phyloP scores from a whole-genome alignment of 1,284 basidiomycete genomes.

The Microbotryum silenes-acaulis region DNA sequence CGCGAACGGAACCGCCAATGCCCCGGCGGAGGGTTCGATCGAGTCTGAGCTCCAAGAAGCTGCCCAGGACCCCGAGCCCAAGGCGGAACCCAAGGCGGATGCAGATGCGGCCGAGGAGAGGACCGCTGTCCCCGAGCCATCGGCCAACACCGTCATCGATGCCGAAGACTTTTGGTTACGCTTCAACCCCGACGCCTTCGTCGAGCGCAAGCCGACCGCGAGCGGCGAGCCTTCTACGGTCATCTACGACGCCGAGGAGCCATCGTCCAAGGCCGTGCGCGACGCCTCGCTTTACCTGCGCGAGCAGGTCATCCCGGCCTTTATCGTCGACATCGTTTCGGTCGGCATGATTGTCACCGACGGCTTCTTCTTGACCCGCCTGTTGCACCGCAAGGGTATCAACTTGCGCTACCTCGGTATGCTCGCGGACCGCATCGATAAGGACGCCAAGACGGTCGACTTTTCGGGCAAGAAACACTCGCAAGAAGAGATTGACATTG shows the following conservation, averaged over 20 bases:
- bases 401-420: conserved; percentile 54
- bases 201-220: conserved; percentile 42
- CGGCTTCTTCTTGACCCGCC: conserved; percentile 46
- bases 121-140: conserved; percentile 37
- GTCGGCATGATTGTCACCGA: conserved; percentile 45
- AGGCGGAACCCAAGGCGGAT: conserved; percentile 12
- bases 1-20: conserved; percentile 43
- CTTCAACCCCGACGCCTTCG: conserved; percentile 55
- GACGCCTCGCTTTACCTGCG: conserved; percentile 49
- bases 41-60: conserved; percentile 40
- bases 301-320: conserved; percentile 44
- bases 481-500: conserved; percentile 24
- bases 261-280: conserved; percentile 49
- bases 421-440: conserved; percentile 43
- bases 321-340: conserved; percentile 48
- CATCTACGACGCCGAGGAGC: conserved; percentile 46
- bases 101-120: conserved; percentile 24
- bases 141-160: conserved; percentile 31
- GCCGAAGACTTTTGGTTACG: conserved; percentile 46
- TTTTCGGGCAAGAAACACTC: conserved; percentile 6
- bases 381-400: conserved; percentile 51
- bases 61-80: conserved; percentile 20
- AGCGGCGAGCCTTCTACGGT: conserved; percentile 9
- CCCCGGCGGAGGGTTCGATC: conserved; percentile 38
- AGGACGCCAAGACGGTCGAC: conserved; percentile 37